Evolutionary conservation across 805 yeast species (phyloP), one percentile per base, ranked within the genome.

Genomic region (Ogataea trehaloabstinens): DNA sequence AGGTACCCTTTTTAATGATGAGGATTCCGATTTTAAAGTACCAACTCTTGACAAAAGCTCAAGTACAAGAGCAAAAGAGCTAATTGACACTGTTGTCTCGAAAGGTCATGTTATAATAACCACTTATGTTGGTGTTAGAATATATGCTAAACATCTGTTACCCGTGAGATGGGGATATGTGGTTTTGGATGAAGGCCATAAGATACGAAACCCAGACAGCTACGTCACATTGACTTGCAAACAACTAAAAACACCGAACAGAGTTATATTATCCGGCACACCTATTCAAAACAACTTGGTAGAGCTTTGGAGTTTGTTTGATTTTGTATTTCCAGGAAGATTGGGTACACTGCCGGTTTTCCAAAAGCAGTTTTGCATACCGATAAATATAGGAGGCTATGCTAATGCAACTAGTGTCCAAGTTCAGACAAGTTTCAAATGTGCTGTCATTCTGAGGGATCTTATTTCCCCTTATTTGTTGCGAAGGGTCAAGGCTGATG

Each of bases 321-420:
- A 93, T 55, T 93, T 93, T 64, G 84, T 90, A 2, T 90, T 84
- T 54, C 99, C 99, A 0, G 99, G 99, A 0, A 69, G 95, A 45
- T 64, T 93, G 17, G 99, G 99, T 0, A 93, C 99, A 0, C 66
- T 93, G 18, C 99, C 99, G 0, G 91, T 93, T 0, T 93, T 93
- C 53, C 95, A 90, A 61, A 84, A 76, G 37, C 96, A 93, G 58
- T 93, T 93, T 60, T 84, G 95, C 2, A 70, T 82, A 5, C 99
- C 99, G 0, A 93, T 93, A 31, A 91, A 89, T 55, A 73, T 86
- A 58, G 99, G 99, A n/a, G 99, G 99, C 0, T 93, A 93, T 63
- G 96, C 99, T 1, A 93, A 91, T 66, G 98, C 99, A 0, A 80
- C 95, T 1, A 93, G 93, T 58, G 77, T 93, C 3, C 97, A 93